Percentiles rank a stretch among this genome's conserved stretches.
Evolutionary conservation across 306 rosid species (phyloP).

Genomic region (Sicyos edulis): DNA sequence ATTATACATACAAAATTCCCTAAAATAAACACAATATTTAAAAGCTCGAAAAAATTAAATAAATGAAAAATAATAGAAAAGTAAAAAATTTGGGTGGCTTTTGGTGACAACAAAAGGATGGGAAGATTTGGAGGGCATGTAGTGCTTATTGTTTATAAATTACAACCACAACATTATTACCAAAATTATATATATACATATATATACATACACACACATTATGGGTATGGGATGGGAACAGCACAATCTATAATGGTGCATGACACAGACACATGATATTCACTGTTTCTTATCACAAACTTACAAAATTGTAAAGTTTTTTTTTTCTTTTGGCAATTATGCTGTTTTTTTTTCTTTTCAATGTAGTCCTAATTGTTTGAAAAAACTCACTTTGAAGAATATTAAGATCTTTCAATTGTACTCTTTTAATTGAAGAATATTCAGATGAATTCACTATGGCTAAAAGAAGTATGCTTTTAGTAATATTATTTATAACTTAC

Average conservation of each 20-base stretch:
- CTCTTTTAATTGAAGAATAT: background rate
- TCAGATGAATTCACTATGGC: too few relatives aligned
- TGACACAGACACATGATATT: background rate
- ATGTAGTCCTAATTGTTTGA: background rate
- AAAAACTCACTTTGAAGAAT: too few relatives aligned
- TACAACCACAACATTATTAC: too few relatives aligned
- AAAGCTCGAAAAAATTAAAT: background rate
- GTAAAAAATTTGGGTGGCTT: background rate
- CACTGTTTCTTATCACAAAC: background rate
- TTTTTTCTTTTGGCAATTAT: background rate
- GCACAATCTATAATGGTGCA: background rate
- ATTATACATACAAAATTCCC: too few relatives aligned
- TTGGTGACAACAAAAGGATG: background rate
- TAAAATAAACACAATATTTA: background rate
- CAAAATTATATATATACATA: too few relatives aligned
- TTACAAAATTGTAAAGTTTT: background rate
- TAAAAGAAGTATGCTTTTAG: too few relatives aligned
- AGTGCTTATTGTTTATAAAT: background rate
- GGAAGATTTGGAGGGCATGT: background rate
- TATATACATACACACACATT: too few relatives aligned
- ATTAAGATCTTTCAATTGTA: background rate
- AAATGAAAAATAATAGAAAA: background rate
- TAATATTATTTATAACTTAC: too few relatives aligned
- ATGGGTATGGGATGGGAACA: too few relatives aligned
- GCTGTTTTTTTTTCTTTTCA: too few relatives aligned